Percentiles rank a stretch among this genome's conserved stretches.
These are phyloP conservation scores for Tolypocladium paradoxum DNA, from an alignment of 2,329 filamentous ascomycete species.

Conservation along the genomic window DNA sequence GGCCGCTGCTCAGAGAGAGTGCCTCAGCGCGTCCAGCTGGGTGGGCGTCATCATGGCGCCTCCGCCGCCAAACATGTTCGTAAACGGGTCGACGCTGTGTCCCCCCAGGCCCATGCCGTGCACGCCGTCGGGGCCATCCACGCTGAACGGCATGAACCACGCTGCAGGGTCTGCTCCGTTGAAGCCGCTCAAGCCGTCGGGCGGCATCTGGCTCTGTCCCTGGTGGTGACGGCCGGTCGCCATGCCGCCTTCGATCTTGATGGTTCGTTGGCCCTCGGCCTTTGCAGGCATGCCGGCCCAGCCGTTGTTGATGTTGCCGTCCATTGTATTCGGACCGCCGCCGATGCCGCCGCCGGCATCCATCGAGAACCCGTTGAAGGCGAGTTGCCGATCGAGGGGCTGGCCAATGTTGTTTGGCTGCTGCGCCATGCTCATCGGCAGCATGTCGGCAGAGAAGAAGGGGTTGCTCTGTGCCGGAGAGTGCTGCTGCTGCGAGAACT, in stretches of 20 bases:
- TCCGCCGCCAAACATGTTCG: conserved; percentile 34
- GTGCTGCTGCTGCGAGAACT: conserved; percentile 22
- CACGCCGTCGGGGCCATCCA: conserved; percentile 60
- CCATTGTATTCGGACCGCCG: conserved; percentile 28
- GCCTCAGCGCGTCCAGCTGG: conserved; percentile 19
- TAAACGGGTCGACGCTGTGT: conserved; percentile 36
- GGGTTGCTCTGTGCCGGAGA: conserved; percentile 17
- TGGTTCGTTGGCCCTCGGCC: conserved; percentile 14
- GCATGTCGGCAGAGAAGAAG: conserved; percentile 41
- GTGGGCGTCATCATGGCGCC: conserved; percentile 26
- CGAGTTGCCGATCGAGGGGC: conserved; percentile 64
- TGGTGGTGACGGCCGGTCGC: conserved; percentile 18
- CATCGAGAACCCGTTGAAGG: conserved; percentile 61
- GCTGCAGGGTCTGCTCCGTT: conserved; percentile 45
- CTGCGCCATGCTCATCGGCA: conserved; percentile 40
- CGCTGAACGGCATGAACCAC: conserved; percentile 91
- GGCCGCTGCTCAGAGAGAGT: conserved; percentile 14
- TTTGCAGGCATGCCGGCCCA: conserved; percentile 31
- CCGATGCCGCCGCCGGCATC: conserved; percentile 28
- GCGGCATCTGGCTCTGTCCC: conserved; percentile 9
- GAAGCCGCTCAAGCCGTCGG: conserved; percentile 12
- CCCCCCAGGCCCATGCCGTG: conserved; percentile 34
- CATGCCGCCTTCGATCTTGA: conserved; percentile 13
- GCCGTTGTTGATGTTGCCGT: conserved; percentile 18
- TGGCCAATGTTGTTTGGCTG: conserved; percentile 45